These are phyloP conservation scores for Fusarium xyrophilum DNA, from an alignment of 2,329 filamentous ascomycete species.

Conservation along the genomic window DNA sequence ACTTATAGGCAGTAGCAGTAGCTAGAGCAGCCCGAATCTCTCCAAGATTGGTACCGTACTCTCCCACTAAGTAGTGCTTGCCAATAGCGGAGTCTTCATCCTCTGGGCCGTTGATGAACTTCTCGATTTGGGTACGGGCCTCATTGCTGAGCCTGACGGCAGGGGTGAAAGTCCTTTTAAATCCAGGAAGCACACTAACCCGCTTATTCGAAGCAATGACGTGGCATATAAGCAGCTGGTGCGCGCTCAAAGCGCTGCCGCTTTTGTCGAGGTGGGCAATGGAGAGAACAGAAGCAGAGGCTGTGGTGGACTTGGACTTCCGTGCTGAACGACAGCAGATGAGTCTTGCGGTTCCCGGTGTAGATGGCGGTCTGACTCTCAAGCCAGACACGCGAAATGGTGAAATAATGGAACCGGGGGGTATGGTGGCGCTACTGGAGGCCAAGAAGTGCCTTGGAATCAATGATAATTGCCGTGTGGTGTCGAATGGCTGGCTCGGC, in stretches of 20 bases:
- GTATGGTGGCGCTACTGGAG: neutral
- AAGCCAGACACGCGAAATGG: neutral
- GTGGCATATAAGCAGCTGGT: neutral
- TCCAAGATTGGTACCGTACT: neutral
- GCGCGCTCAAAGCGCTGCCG: neutral
- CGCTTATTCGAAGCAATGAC: neutral
- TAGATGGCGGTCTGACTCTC: neutral
- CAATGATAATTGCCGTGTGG: neutral
- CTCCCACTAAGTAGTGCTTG: neutral
- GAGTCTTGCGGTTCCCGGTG: neutral
- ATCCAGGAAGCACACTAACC: neutral
- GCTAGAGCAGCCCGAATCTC: neutral
- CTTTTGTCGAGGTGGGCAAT: neutral
- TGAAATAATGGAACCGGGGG: fast-evolving
- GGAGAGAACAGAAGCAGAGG: neutral
- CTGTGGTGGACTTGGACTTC: neutral
- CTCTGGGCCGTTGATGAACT: neutral
- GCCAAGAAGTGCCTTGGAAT: neutral
- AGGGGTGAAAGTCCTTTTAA: neutral
- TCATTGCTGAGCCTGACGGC: neutral
- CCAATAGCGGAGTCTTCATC: too few species aligned
- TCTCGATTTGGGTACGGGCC: neutral
- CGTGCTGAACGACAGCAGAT: neutral
- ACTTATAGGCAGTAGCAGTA: neutral
- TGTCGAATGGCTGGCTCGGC: neutral